Conservation (phyloP, 2,329 filamentous ascomycete species). For the Colletotrichum tofieldiae region DNA sequence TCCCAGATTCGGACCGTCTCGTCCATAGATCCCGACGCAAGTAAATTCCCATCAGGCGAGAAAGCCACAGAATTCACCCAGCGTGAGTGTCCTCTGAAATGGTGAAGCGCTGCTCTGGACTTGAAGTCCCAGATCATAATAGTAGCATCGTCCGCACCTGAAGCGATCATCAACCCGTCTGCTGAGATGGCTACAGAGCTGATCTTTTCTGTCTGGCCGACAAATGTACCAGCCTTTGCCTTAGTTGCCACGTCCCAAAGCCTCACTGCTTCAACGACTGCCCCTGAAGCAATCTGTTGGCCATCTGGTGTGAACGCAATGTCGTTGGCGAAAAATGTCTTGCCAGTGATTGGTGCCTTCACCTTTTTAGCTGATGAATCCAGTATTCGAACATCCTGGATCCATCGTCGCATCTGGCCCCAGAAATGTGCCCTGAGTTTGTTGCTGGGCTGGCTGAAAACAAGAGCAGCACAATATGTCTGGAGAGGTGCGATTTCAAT, state of each 20-base stretch:
- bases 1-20: too few relatives aligned
- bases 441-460: conserved; percentile 47
- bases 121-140: neutral
- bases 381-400: neutral
- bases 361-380: neutral
- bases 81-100: neutral
- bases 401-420: conserved; percentile 11
- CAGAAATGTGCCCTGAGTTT: conserved; percentile 39
- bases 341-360: neutral
- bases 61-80: conserved; percentile 42
- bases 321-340: neutral
- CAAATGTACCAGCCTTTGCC: neutral
- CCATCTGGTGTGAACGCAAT: neutral
- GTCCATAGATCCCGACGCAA: too few relatives aligned
- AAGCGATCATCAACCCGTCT: neutral
- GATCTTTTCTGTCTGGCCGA: neutral
- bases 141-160: neutral
- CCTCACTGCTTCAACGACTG: neutral
- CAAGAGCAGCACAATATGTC: conserved; percentile 47
- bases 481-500: conserved; percentile 47
- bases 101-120: neutral
- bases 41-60: conserved; percentile 4
- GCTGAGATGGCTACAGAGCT: neutral
- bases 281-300: neutral
- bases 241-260: neutral